Evolutionary conservation across 306 rosid genomes (phyloP).

Genomic region (Rosa multiflora): DNA sequence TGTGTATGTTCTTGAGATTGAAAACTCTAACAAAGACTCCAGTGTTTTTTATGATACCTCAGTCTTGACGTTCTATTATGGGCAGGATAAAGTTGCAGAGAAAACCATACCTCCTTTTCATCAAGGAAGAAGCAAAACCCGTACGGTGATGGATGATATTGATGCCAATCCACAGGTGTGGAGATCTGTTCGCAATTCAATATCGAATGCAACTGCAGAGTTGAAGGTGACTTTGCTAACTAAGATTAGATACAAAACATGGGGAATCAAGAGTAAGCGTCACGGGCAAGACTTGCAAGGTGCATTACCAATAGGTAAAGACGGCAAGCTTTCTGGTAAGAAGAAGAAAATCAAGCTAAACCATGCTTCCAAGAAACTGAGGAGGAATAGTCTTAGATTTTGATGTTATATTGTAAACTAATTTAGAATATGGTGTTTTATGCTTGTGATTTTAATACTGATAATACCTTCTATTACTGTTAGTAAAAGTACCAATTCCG

Average conservation of each 20-base stretch:
- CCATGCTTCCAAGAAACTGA: constrained; percentile 18
- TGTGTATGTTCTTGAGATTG: constrained; percentile 32
- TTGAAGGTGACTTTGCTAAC: constrained; percentile 36
- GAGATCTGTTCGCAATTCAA: constrained; percentile 35
- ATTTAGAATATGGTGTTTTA: not conserved
- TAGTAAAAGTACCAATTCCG: not conserved
- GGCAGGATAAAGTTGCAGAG: constrained; percentile 35
- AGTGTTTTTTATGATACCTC: constrained; percentile 32
- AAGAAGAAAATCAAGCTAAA: constrained; percentile 34
- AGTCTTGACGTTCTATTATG: constrained; percentile 31
- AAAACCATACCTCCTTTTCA: constrained; percentile 37
- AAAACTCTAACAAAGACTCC: constrained; percentile 48
- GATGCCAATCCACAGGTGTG: constrained; percentile 21
- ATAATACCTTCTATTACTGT: not conserved
- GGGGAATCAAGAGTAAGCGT: constrained; percentile 52
- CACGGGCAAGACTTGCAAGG: constrained; percentile 33
- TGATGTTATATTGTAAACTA: constrained; percentile 1
- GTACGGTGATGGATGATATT: not conserved
- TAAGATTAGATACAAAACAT: constrained; percentile 39
- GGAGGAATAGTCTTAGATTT: constrained; percentile 1
- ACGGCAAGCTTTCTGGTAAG: constrained; percentile 49
- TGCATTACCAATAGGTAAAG: constrained; percentile 30
- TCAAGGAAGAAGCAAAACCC: constrained; percentile 27
- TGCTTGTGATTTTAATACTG: not conserved
- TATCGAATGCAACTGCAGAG: constrained; percentile 41